Evolutionary conservation across 345 rosid genomes (phyloP).

Genomic region (Syzygium grande): DNA sequence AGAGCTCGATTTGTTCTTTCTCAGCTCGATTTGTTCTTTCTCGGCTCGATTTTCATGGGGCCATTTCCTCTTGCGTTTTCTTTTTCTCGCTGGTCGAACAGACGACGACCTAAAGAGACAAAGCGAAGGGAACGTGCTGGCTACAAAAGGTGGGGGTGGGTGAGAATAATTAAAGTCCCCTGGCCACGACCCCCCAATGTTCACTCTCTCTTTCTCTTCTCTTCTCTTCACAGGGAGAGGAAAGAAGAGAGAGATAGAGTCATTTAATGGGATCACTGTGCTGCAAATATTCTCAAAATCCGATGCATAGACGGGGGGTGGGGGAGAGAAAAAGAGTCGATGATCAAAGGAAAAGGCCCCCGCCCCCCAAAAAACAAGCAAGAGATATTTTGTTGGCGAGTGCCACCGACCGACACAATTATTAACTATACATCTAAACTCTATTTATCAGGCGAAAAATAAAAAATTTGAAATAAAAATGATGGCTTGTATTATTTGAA

Average conservation of each 20-base stretch:
- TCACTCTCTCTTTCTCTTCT: neutral
- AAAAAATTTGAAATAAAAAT: no score
- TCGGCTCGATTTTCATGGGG: neutral
- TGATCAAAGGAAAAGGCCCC: neutral
- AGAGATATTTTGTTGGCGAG: neutral
- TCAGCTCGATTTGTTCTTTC: neutral
- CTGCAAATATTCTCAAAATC: slow-evolving; percentile 14
- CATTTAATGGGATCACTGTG: slow-evolving; percentile 16
- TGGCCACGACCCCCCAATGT: neutral
- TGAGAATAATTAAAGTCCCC: neutral
- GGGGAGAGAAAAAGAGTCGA: neutral
- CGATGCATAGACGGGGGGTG: slow-evolving; percentile 4
- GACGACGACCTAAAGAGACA: neutral
- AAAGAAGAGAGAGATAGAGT: slow-evolving; percentile 5
- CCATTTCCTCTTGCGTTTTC: neutral
- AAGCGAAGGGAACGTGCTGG: neutral
- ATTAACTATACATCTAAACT: neutral
- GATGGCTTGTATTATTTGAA: no score
- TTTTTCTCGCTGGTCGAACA: neutral
- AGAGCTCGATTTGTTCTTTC: neutral
- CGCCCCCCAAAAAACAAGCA: neutral
- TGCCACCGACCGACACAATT: neutral
- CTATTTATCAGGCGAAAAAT: no score
- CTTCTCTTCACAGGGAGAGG: neutral
- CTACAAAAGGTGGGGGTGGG: neutral